These are phyloP conservation scores for Saprolegnia parasitica DNA, from an alignment of 352 stramenopile genomes.

Conservation along the genomic window DNA sequence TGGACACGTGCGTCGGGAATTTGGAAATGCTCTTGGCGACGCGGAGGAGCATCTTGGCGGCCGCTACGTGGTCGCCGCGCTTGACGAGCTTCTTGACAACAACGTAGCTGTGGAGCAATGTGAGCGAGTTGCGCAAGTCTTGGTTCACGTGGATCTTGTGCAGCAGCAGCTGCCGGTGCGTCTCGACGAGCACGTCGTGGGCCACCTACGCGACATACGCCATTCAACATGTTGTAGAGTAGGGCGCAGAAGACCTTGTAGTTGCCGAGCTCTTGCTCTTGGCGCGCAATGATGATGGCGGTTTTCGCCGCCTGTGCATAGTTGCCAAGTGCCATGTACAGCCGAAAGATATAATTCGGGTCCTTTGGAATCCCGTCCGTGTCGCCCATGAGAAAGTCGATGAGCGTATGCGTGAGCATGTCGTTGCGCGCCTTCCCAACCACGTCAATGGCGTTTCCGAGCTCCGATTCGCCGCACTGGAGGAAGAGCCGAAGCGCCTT, in stretches of 20 bases:
- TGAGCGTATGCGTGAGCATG: slow-evolving; percentile 92
- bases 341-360: slow-evolving; percentile 91
- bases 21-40: slow-evolving; percentile 90
- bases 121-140: slow-evolving; percentile 77
- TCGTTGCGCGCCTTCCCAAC: slow-evolving; percentile 90
- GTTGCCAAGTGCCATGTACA: slow-evolving; percentile 94
- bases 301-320: slow-evolving; percentile 91
- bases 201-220: slow-evolving; percentile 34
- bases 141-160: slow-evolving; percentile 86
- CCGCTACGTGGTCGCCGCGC: slow-evolving; percentile 74
- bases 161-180: slow-evolving; percentile 76
- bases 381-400: slow-evolving; percentile 94
- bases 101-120: slow-evolving; percentile 92
- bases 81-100: slow-evolving; percentile 92
- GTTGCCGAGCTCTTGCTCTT: slow-evolving; percentile 92
- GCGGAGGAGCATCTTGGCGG: slow-evolving; percentile 85
- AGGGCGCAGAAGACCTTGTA: slow-evolving; percentile 70
- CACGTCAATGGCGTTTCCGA: slow-evolving; percentile 88
- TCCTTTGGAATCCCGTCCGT: slow-evolving; percentile 92
- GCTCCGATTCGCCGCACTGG: slow-evolving; percentile 81
- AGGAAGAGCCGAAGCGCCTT: slow-evolving; percentile 89
- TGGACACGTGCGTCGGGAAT: slow-evolving; percentile 87
- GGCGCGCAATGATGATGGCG: slow-evolving; percentile 90
- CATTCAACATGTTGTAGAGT: not conserved
- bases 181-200: slow-evolving; percentile 89